A percentile compares a stretch with the other conserved stretches of the same genome.
These are phyloP conservation scores for Lentinula raphanica DNA, from an alignment of 768 basidiomycete species.

Conservation along the genomic window DNA sequence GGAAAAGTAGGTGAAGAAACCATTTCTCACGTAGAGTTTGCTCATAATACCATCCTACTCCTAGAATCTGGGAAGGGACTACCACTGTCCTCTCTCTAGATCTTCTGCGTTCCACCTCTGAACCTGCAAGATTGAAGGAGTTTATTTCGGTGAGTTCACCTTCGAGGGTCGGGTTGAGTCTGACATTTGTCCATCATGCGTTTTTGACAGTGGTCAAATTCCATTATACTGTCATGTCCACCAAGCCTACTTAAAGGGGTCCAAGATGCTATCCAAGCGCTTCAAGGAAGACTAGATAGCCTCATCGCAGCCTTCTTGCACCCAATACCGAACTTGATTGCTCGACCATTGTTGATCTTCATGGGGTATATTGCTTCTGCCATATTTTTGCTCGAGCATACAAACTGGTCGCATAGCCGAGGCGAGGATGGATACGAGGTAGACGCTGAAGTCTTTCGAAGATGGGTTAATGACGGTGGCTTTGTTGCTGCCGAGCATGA, in stretches of 20 bases:
- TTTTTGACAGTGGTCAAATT: constrained; percentile 45
- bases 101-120: constrained; percentile 48
- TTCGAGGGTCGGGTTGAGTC: not conserved
- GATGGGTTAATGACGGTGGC: constrained; percentile 31
- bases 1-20: constrained; percentile 44
- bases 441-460: constrained; percentile 15
- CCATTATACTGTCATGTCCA: constrained; percentile 39
- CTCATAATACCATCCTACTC: constrained; percentile 12
- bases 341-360: constrained; percentile 55
- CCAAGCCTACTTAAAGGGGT: constrained; percentile 22
- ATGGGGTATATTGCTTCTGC: constrained; percentile 51
- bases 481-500: constrained; percentile 33
- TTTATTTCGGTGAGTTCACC: constrained; percentile 46
- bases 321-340: constrained; percentile 41
- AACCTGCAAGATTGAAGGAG: constrained; percentile 36
- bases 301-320: constrained; percentile 35
- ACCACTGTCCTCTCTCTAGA: constrained; percentile 65
- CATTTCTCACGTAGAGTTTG: not conserved
- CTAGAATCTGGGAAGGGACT: constrained; percentile 76
- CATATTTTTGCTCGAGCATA: constrained; percentile 62
- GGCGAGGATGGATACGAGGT: constrained; percentile 15
- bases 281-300: constrained; percentile 35
- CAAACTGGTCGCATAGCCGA: constrained; percentile 47
- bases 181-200: not conserved
- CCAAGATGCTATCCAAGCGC: constrained; percentile 22